Percentiles rank a stretch among this genome's conserved stretches.
These are phyloP conservation scores for Fusarium torreyae DNA, from an alignment of 2,329 filamentous ascomycete species.

Conservation along the genomic window DNA sequence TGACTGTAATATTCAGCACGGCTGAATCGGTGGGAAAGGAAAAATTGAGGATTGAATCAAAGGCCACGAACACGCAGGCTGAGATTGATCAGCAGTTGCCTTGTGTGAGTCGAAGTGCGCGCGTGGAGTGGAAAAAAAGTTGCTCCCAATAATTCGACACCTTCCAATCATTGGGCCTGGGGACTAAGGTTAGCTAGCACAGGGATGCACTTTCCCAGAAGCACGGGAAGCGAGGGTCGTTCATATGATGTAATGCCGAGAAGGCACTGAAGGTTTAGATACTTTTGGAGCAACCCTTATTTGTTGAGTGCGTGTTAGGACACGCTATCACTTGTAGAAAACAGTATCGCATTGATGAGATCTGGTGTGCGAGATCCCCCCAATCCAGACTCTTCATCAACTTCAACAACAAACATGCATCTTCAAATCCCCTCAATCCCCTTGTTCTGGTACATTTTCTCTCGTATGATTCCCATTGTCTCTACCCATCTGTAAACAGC, in stretches of 20 bases:
- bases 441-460: background rate
- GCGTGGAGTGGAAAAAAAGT: slow-evolving; percentile 40
- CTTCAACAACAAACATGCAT: background rate
- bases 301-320: background rate
- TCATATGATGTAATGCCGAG: slow-evolving; percentile 50
- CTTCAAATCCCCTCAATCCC: background rate
- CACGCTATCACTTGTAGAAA: background rate
- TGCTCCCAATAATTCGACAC: slow-evolving; percentile 39
- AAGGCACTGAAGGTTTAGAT: slow-evolving; percentile 13
- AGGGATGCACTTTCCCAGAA: slow-evolving; percentile 42
- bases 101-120: slow-evolving; percentile 30
- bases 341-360: background rate
- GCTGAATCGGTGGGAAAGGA: slow-evolving; percentile 21
- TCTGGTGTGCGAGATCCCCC: background rate
- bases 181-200: slow-evolving; percentile 29
- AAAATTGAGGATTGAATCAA: slow-evolving; percentile 21
- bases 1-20: background rate
- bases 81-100: slow-evolving; percentile 40
- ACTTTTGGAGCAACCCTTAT: slow-evolving; percentile 18
- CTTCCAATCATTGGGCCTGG: slow-evolving; percentile 3
- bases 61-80: slow-evolving; percentile 14
- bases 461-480: background rate
- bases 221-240: slow-evolving; percentile 42
- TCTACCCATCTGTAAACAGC: slow-evolving; percentile 11
- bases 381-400: background rate